A percentile compares a stretch with the other conserved stretches of the same genome.
These are phyloP conservation scores for Postia placenta DNA, from an alignment of 768 basidiomycete genomes.

Conservation along the genomic window DNA sequence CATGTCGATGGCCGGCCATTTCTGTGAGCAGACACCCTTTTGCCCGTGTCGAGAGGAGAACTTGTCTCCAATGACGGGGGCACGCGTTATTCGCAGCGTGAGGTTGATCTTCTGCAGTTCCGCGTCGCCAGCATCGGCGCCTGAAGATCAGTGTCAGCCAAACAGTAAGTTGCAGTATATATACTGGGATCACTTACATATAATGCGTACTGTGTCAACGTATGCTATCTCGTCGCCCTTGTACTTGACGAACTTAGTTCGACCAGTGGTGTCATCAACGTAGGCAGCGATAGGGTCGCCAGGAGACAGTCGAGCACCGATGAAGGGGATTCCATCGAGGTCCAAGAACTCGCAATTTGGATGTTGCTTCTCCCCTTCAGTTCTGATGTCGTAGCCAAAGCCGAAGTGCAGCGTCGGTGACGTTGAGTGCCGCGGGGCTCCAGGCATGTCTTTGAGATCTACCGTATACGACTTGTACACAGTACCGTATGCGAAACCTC, in stretches of 20 bases:
- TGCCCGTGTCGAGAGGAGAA: slow-evolving; percentile 99
- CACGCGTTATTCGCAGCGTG: slow-evolving; percentile 87
- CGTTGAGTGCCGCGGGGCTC: slow-evolving; percentile 50
- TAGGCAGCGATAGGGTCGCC: slow-evolving; percentile 87
- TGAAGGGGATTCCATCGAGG: slow-evolving; percentile 75
- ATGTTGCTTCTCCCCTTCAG: slow-evolving; percentile 38
- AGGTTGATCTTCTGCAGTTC: slow-evolving; percentile 92
- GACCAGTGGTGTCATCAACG: slow-evolving; percentile 75
- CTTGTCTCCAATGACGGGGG: slow-evolving; percentile 98
- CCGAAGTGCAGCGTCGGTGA: slow-evolving; percentile 86
- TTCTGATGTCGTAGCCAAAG: slow-evolving; percentile 67
- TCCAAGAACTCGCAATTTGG: slow-evolving; percentile 54
- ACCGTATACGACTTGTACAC: slow-evolving; percentile 93
- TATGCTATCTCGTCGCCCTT: slow-evolving; percentile 92
- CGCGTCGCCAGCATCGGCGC: slow-evolving; percentile 79
- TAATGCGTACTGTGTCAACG: slow-evolving; percentile 84
- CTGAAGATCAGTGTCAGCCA: slow-evolving; percentile 31
- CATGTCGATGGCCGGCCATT: slow-evolving; percentile 98
- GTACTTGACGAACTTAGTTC: slow-evolving; percentile 87
- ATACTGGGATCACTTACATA: slow-evolving; percentile 51
- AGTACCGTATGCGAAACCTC: slow-evolving; percentile 94
- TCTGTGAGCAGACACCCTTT: slow-evolving; percentile 99
- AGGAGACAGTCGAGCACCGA: slow-evolving; percentile 62
- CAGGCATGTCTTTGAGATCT: slow-evolving; percentile 78
- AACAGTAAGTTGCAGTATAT: too few species aligned